These are phyloP conservation scores for Tetrahymena elliotti DNA, from an alignment of 73 alveolate genomes.

Conservation along the genomic window DNA sequence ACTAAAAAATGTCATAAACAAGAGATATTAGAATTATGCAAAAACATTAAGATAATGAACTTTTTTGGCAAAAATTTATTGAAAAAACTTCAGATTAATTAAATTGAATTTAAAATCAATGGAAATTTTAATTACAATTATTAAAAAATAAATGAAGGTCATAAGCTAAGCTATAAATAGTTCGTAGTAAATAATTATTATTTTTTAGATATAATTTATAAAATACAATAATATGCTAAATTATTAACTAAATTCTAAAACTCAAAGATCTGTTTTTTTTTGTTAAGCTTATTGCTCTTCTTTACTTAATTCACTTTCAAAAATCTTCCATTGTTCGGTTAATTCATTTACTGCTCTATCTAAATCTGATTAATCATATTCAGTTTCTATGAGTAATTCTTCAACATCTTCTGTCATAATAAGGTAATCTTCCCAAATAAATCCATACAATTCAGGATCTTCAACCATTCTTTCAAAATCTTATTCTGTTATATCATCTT, in stretches of 20 bases:
- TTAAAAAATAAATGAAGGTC: too few species aligned
- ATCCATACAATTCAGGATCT: background rate
- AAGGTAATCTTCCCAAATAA: background rate
- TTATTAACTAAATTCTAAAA: background rate
- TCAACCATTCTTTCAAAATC: background rate
- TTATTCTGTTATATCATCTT: background rate
- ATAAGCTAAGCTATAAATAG: too few species aligned
- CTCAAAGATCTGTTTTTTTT: background rate
- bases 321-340: background rate
- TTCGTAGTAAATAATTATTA: too few species aligned
- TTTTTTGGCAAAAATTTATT: background rate
- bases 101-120: too few species aligned
- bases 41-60: background rate
- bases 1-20: background rate
- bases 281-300: background rate
- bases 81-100: background rate
- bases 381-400: background rate
- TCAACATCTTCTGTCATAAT: background rate
- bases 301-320: background rate
- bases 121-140: too few species aligned
- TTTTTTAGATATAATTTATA: background rate
- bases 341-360: background rate
- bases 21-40: background rate
- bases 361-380: background rate
- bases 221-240: background rate